Evolutionary conservation across 805 yeast genomes (phyloP).

Genomic region (Grigorovia jiainica): DNA sequence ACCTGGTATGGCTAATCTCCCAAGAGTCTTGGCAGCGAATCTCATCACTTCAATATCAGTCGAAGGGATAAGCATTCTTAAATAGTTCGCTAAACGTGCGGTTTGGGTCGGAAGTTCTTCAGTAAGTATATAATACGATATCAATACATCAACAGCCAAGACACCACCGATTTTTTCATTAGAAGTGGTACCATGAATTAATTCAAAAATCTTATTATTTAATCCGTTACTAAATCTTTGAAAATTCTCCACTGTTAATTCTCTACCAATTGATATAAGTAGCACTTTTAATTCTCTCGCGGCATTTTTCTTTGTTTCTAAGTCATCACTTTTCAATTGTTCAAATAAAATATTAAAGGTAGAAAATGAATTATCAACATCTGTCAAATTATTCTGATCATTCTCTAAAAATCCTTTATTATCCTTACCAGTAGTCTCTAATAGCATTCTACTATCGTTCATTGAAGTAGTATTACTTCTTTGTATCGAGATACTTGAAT

Average conservation of each 20-base stretch:
- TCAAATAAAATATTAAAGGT: constrained; percentile 32
- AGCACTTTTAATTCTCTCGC: constrained; percentile 65
- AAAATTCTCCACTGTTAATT: constrained; percentile 71
- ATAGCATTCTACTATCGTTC: constrained; percentile 12
- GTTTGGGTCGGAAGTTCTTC: constrained; percentile 84
- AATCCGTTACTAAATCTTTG: constrained; percentile 75
- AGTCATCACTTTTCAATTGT: constrained; percentile 28
- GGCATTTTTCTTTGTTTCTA: constrained; percentile 36
- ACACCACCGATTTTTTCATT: constrained; percentile 81
- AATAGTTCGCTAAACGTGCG: constrained; percentile 82
- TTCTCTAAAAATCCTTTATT: constrained; percentile 12
- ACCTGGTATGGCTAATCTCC: constrained; percentile 82
- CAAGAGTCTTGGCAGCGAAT: constrained; percentile 78
- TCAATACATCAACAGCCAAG: constrained; percentile 78
- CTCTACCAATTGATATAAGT: constrained; percentile 66
- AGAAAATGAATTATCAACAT: constrained; percentile 20
- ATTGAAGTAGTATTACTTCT: constrained; percentile 7
- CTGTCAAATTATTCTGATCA: constrained; percentile 14
- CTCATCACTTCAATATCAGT: constrained; percentile 79
- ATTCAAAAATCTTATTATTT: constrained; percentile 77
- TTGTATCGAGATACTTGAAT: constrained; percentile 15
- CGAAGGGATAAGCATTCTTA: constrained; percentile 70
- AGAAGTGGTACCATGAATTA: constrained; percentile 65
- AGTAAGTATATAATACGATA: constrained; percentile 72
- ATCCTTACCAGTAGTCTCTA: constrained; percentile 11